These are phyloP conservation scores for Calonectria pseudoreteaudii DNA, from an alignment of 2,329 filamentous ascomycete species.

Conservation along the genomic window DNA sequence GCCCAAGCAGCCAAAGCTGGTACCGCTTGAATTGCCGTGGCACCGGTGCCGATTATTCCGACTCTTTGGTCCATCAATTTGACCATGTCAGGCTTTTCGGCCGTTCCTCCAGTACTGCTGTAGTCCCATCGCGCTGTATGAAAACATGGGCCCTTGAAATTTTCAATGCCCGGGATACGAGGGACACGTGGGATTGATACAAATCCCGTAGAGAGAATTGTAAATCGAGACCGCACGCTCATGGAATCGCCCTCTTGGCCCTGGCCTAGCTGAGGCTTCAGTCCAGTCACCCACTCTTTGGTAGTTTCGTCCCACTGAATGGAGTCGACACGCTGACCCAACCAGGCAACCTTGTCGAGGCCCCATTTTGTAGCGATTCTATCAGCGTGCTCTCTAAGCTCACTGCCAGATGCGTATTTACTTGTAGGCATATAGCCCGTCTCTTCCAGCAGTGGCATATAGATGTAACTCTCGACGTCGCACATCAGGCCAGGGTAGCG, in stretches of 20 bases:
- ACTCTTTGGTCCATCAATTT: background rate
- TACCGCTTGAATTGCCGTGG: background rate
- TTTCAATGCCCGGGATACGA: background rate
- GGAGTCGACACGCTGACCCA: constrained; percentile 55
- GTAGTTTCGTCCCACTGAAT: constrained; percentile 59
- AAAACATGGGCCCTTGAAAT: background rate
- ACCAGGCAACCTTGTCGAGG: constrained; percentile 51
- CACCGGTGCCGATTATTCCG: constrained; percentile 4
- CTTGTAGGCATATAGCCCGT: constrained; percentile 68
- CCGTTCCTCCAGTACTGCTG: background rate
- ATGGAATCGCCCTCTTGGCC: background rate
- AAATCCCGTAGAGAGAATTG: background rate
- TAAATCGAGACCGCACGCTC: background rate
- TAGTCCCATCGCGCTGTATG: constrained; percentile 23
- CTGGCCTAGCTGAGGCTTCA: background rate
- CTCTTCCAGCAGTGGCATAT: constrained; percentile 71
- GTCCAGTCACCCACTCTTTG: constrained; percentile 32
- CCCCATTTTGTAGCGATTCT: constrained; percentile 55
- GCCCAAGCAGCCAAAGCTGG: background rate
- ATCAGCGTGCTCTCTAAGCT: constrained; percentile 57
- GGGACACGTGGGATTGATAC: background rate
- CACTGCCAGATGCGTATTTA: constrained; percentile 57
- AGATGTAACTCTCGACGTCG: constrained; percentile 70
- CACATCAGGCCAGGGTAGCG: constrained; percentile 64
- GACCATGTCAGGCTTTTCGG: background rate